Evolutionary conservation across 2,329 filamentous ascomycete species (phyloP), one percentile per base, ranked within the genome.

Genomic region (Colletotrichum australisinense): DNA sequence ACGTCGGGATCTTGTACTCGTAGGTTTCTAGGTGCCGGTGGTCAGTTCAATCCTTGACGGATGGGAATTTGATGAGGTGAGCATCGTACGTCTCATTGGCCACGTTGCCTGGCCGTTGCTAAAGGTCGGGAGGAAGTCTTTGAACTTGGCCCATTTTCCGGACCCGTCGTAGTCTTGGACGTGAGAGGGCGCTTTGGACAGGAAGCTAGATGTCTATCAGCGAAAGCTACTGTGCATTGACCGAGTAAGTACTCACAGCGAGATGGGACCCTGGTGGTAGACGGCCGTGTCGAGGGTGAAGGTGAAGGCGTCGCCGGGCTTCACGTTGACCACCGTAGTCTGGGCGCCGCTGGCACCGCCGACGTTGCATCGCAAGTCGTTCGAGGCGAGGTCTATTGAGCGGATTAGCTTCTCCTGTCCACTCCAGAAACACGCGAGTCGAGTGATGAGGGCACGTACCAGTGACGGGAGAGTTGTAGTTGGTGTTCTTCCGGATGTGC

Each of bases 1-100:
- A 86, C n/a, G 79, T 74, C 3, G 89, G 89, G 72, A 91, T 86
- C 58, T 81, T 77, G 76, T 76, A 79, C 35, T 78, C 76, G 78
- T 83, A 83, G 0, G 77, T 75, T 38, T 77, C 80, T 80, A 46
- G 66, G 28, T 30, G 28, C 28, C 7, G 28, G 0, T 30, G 28
- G 28, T 30, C 5, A 30, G 28, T 30, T 30, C 28, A 30, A 30
- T 30, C 7, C 28, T 30, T 30, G 62, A 58, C 57, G 46, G 32
- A 49, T 26, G 19, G n/a, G 12, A 35, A 26, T 28, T n/a, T 30
- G 52, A 24, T 26, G 6, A 14, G 9, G 11, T 14, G 7, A 4
- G 8, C 2, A 35, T 74, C 80, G 72, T 67, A 81, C 80, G 77
- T 3, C 72, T 46, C 67, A 83, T 73, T 42, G 78, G 76, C 81